phyloP scores from a whole-genome alignment of 768 basidiomycete genomes.

The Psilocybe cubensis region DNA sequence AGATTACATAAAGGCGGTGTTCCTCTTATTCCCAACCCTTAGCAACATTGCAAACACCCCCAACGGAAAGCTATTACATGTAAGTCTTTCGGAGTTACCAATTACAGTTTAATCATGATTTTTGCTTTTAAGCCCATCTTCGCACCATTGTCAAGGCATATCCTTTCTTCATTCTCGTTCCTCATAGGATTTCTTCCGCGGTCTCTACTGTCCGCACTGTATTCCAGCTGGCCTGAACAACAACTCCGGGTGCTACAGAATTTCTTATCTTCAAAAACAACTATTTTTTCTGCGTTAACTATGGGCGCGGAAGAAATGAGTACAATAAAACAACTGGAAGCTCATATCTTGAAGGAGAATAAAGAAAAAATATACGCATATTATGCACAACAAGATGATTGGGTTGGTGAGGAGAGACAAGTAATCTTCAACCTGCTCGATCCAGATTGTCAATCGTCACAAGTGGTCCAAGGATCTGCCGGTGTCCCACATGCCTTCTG shows the following conservation, averaged over 20 bases:
- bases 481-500: conserved; percentile 76
- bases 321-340: conserved; percentile 56
- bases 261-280: conserved; percentile 53
- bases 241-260: conserved; percentile 49
- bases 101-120: neutral
- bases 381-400: conserved; percentile 66
- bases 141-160: conserved; percentile 42
- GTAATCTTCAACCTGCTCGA: conserved; percentile 44
- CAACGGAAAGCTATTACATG: conserved; percentile 62
- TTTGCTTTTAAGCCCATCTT: conserved; percentile 45
- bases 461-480: conserved; percentile 45
- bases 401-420: conserved; percentile 65
- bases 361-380: conserved; percentile 48
- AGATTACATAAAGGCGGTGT: conserved; percentile 41
- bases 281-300: conserved; percentile 54
- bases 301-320: conserved; percentile 77
- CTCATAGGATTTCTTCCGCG: conserved; percentile 43
- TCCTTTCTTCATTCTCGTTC: conserved; percentile 49
- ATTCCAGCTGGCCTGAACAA: conserved; percentile 51
- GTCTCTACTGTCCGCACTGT: conserved; percentile 43
- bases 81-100: conserved; percentile 35
- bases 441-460: conserved; percentile 31
- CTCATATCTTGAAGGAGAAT: conserved; percentile 42
- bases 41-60: conserved; percentile 65
- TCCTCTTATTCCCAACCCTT: conserved; percentile 75